Evolutionary conservation across 108 stramenopile genomes (phyloP), one percentile per base, ranked within the genome.

Genomic region (Cyclotella choctawhatcheeana): DNA sequence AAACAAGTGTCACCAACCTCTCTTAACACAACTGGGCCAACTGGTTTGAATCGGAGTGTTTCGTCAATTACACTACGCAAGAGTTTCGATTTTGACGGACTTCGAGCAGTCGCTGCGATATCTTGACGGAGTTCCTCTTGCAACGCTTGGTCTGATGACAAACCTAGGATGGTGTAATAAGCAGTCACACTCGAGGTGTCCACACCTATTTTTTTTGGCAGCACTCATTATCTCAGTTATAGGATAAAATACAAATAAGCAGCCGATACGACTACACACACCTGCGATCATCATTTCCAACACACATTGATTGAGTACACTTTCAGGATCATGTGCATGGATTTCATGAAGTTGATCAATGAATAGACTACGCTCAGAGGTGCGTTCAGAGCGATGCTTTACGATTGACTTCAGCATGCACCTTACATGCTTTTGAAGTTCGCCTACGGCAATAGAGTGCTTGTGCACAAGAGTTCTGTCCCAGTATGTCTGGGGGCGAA

Each of bases 11-110:
- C 37, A 48, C 47, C 18, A 4, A 48, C 47, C 47, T 59, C 58
- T 17, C 58, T 6, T 8, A 59, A 18, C 16, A 59, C 58, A 59
- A 59, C 58, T 10, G 33, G 58, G 25, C 58, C 58, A 35, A 59
- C 58, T 21, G 58, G 58, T 26, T 59, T 59, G 33, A 59, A 35
- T 7, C 58, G 58, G 7, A 59, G 16, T 5, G 58, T 59, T 20
- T 59, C 58, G 35, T 59, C 58, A 21, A 59, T 37, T 31, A 59
- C 34, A 35, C 33, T 59, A 35, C 33, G 58, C n/a, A 59, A n/a
- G 4, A 59, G 58, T 35, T 59, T 59, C 3, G 58, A 59, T 35
- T 59, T 37, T 2, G 34, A 59, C 35, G 54, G 25, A 24, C 29
- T 16, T 5, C 29, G 2, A 29, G 25, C 6, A 5, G 18, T 51